phyloP scores from a whole-genome alignment of 495 filamentous ascomycete genomes.

The Gamarada debralockiae region DNA sequence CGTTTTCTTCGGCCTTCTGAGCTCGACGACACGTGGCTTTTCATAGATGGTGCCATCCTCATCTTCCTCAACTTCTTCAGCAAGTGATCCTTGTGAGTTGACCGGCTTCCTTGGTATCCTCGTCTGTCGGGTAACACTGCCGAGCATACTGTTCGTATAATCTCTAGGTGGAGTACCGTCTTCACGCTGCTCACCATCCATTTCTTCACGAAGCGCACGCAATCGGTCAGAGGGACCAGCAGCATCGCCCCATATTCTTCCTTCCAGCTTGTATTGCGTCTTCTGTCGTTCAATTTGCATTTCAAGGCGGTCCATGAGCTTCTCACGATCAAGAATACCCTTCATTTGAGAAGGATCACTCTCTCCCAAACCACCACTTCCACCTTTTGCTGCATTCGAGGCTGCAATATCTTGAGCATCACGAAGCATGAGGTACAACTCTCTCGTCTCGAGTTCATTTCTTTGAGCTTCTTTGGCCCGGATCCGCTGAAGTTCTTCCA shows the following conservation, averaged over 20 bases:
- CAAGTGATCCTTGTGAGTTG: constrained; percentile 34
- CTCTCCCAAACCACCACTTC: constrained; percentile 48
- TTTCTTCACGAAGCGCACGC: constrained; percentile 87
- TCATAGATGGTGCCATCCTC: constrained; percentile 53
- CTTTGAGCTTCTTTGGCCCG: constrained; percentile 90
- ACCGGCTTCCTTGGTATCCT: constrained; percentile 56
- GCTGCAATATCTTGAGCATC: constrained; percentile 96
- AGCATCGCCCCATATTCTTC: constrained; percentile 85
- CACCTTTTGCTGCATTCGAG: constrained; percentile 72
- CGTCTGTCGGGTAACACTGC: constrained; percentile 58
- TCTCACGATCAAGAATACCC: constrained; percentile 89
- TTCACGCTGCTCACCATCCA: constrained; percentile 63
- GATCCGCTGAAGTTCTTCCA: constrained; percentile 80
- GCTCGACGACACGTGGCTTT: constrained; percentile 62
- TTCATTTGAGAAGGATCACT: constrained; percentile 75
- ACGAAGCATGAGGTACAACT: constrained; percentile 96
- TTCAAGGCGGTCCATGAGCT: constrained; percentile 86
- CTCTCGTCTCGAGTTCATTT: constrained; percentile 91
- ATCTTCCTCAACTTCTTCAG: constrained; percentile 40
- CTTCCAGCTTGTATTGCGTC: constrained; percentile 96
- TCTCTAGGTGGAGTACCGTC: constrained; percentile 34
- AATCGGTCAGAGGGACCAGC: constrained; percentile 84
- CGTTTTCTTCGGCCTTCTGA: constrained; percentile 71
- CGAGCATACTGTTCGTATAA: constrained; percentile 54
- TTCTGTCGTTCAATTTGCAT: constrained; percentile 95